Evolutionary conservation across 2,329 filamentous ascomycete species (phyloP), one percentile per base, ranked within the genome.

Genomic region (Emericellopsis atlantica): DNA sequence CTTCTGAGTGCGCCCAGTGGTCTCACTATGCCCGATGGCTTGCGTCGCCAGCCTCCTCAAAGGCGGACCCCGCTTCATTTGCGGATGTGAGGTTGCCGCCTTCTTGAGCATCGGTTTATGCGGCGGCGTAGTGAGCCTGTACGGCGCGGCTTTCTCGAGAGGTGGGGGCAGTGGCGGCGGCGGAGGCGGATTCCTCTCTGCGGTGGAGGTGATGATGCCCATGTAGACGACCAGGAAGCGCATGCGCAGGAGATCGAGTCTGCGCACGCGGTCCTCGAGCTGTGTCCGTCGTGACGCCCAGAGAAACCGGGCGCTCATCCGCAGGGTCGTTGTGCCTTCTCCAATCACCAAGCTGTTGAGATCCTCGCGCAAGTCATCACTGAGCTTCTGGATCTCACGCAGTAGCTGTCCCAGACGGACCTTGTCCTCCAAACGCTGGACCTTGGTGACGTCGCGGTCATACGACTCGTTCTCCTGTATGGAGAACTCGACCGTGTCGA

Each of bases 221-320:
- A 81, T 73, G 55, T 78, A 79, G 32, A 78, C 66, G 31, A 79
- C 74, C 26, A 81, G 58, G 52, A 81, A 80, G 45, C 76, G 70
- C 73, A 78, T 79, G 53, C 76, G 67, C 52, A 81, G 54, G 50
- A 79, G 57, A 49, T 81, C 77, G 33, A 81, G 60, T 37, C 75
- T 64, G 42, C 72, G 67, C 41, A 80, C 61, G 40, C 72, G 67
- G 47, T 76, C 73, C 53, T 78, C 72, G 39, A 81, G 59, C 40
- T 65, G 62, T 39, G 55, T 57, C 48, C 72, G 67, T 51, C 71
- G 71, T 43, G 61, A 61, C 4, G 71, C 74, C 77, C 77, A 81
- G 22, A 79, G 59, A 2, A 80, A 45, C 39, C 76, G 65, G 21
- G 74, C 66, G 43, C 59, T 56, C 9, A 59, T 63, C 43, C 63